Evolutionary conservation across 225 moss, liverwort and hornwort species (phyloP).

Genomic region (Rhytidiadelphus loreus): DNA sequence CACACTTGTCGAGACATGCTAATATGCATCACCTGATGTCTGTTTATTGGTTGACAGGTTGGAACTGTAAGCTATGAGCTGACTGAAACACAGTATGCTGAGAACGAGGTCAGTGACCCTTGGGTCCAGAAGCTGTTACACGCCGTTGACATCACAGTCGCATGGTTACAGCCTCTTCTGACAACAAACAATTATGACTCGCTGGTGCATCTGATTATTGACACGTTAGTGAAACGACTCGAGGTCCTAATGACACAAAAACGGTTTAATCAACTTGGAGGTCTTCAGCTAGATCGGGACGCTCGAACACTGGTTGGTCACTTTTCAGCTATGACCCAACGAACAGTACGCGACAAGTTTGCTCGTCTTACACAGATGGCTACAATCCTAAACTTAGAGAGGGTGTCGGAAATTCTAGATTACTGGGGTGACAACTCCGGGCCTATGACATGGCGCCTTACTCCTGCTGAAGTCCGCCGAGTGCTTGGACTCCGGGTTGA

Average conservation of each 20-base stretch:
- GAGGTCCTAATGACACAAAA: conserved; percentile 82
- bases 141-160: conserved; percentile 55
- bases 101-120: conserved; percentile 85
- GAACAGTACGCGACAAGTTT: conserved; percentile 86
- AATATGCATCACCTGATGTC: not conserved
- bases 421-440: conserved; percentile 97
- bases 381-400: conserved; percentile 81
- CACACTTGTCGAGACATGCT: not conserved
- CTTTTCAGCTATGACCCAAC: conserved; percentile 84
- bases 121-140: conserved; percentile 93
- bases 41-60: conserved; percentile 19
- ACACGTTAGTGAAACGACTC: conserved; percentile 67
- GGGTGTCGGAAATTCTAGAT: conserved; percentile 81
- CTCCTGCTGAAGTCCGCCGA: conserved; percentile 71
- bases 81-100: conserved; percentile 80
- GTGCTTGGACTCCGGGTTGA: conserved; percentile 79
- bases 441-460: conserved; percentile 90
- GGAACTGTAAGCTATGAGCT: conserved; percentile 73
- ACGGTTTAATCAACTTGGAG: conserved; percentile 83
- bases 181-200: conserved; percentile 88
- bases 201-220: conserved; percentile 71
- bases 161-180: conserved; percentile 76
- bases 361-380: conserved; percentile 94
- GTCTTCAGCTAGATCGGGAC: conserved; percentile 83
- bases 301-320: conserved; percentile 80